phyloP scores from a whole-genome alignment of 2,329 filamentous ascomycete genomes.

The Diaporthe ilicicola region DNA sequence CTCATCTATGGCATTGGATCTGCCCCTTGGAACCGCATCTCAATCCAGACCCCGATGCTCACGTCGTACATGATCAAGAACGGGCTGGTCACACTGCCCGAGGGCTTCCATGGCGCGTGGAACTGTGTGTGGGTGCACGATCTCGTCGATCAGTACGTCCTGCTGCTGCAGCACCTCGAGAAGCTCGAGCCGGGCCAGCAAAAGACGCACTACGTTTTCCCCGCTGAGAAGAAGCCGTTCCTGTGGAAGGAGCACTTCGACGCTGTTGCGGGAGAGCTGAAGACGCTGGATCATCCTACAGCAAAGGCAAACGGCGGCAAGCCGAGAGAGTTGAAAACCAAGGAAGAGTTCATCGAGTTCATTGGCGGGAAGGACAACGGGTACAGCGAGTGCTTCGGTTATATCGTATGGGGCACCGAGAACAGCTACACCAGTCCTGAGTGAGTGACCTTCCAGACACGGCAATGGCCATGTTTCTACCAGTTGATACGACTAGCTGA shows the following conservation, averaged over 20 bases:
- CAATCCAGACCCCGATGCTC: constrained; percentile 33
- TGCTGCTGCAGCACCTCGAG: constrained; percentile 29
- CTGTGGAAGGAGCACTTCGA: constrained; percentile 33
- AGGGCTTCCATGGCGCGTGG: constrained; percentile 23
- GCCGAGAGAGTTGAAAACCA: constrained; percentile 15
- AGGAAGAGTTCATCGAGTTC: constrained; percentile 32
- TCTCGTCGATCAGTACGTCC: constrained; percentile 29
- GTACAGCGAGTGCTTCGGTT: constrained; percentile 30
- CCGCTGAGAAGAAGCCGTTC: constrained; percentile 29
- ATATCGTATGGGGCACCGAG: constrained; percentile 28
- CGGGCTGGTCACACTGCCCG: constrained; percentile 25
- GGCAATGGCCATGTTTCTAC: too few species aligned
- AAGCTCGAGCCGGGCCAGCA: constrained; percentile 31
- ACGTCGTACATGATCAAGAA: constrained; percentile 31
- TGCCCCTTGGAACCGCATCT: constrained; percentile 28
- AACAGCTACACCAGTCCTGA: constrained; percentile 34
- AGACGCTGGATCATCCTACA: constrained; percentile 27
- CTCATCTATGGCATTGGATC: constrained; percentile 32
- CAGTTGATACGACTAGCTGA: not conserved
- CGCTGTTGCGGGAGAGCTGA: constrained; percentile 29
- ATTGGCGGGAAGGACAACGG: constrained; percentile 28
- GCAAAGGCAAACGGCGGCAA: constrained; percentile 26
- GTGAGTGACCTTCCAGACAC: constrained; percentile 3
- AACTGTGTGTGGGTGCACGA: constrained; percentile 34
- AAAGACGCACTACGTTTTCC: constrained; percentile 32